Percentiles rank a stretch among this genome's conserved stretches.
These are phyloP conservation scores for Pichia sp. DNA, from an alignment of 1,139 yeast genomes.

Conservation along the genomic window DNA sequence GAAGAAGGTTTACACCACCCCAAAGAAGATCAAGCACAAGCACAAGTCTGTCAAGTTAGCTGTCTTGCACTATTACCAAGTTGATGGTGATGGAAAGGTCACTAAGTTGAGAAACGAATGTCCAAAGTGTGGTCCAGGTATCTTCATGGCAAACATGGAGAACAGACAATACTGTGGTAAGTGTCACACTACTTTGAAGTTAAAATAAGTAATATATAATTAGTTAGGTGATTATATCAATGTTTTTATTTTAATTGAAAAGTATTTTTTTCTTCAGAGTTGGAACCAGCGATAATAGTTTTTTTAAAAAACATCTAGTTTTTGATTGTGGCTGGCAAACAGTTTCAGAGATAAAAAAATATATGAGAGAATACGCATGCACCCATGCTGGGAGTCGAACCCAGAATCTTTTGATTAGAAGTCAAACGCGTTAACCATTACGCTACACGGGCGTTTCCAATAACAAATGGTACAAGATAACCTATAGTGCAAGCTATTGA, in stretches of 20 bases:
- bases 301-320: too few species aligned
- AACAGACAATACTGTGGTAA: constrained; percentile 99
- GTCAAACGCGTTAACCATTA: constrained; percentile 13
- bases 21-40: constrained; percentile 99
- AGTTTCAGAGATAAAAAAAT: background rate
- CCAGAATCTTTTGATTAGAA: constrained; percentile 14
- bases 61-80: constrained; percentile 99
- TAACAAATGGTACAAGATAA: too few species aligned
- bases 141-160: constrained; percentile 99
- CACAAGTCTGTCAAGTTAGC: constrained; percentile 99
- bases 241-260: background rate
- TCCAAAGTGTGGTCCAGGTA: constrained; percentile 98
- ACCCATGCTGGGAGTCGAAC: constrained; percentile 16
- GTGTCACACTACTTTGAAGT: constrained; percentile 93
- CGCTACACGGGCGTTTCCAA: constrained; percentile 1
- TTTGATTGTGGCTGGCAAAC: background rate
- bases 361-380: constrained; percentile 6
- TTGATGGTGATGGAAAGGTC: constrained; percentile 96
- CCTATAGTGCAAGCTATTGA: too few species aligned
- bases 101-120: constrained; percentile 99
- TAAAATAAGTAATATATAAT: constrained; percentile 34
- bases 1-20: constrained; percentile 99
- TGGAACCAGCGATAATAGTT: background rate
- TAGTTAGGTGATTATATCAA: background rate
- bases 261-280: background rate